These are phyloP conservation scores for Tolypocladium ophioglossoides DNA, from an alignment of 2,329 filamentous ascomycete genomes.

Conservation along the genomic window DNA sequence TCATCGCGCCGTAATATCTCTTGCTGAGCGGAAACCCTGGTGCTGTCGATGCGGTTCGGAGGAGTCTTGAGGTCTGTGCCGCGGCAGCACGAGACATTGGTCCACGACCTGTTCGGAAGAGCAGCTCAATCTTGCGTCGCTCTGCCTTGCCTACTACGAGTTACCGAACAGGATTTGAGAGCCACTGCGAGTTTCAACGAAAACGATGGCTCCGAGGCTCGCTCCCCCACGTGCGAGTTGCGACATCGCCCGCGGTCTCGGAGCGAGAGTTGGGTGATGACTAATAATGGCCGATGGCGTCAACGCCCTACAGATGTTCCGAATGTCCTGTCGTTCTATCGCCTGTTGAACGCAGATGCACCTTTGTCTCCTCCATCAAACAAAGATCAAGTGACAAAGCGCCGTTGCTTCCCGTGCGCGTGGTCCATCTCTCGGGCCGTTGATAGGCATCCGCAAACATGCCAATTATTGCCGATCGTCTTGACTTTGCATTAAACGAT, in stretches of 20 bases:
- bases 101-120: neutral
- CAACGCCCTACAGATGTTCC: too few relatives aligned
- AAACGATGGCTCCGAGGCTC: too few relatives aligned
- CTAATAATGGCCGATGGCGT: conserved; percentile 3
- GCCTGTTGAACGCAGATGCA: neutral
- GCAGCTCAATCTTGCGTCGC: neutral
- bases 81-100: conserved; percentile 5
- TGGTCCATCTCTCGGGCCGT: too few relatives aligned
- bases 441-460: neutral
- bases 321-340: neutral
- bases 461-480: neutral
- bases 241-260: conserved; percentile 6
- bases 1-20: conserved; percentile 22
- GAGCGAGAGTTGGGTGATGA: neutral
- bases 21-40: neutral
- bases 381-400: neutral
- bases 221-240: conserved; percentile 1
- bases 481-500: neutral
- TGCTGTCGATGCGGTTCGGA: neutral
- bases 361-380: neutral
- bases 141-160: neutral
- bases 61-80: conserved; percentile 1
- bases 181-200: neutral
- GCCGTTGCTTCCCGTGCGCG: neutral
- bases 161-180: neutral